Evolutionary conservation across 768 basidiomycete genomes (phyloP).

Genomic region (Mycena vitilis): DNA sequence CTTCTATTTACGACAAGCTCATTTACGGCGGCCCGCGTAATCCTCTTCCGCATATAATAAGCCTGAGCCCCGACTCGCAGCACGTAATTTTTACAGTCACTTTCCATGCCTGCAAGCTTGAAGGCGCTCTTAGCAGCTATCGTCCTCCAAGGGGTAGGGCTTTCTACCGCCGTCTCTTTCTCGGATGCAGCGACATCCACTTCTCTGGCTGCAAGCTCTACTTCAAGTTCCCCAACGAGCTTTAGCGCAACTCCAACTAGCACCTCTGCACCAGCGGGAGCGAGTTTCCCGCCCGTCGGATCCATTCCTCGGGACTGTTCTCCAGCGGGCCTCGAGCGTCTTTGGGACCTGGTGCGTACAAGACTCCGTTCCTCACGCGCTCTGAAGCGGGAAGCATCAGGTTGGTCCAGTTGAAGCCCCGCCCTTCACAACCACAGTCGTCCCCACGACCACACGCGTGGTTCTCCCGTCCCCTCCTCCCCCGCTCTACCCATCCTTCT

Average conservation of each 20-base stretch:
- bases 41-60: background rate
- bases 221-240: background rate
- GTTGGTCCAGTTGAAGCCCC: conserved; percentile 57
- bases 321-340: conserved; percentile 48
- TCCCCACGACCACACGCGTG: conserved; percentile 49
- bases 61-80: background rate
- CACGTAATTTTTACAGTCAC: background rate
- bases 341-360: conserved; percentile 55
- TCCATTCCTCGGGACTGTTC: conserved; percentile 56
- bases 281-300: conserved; percentile 53
- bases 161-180: conserved; percentile 3
- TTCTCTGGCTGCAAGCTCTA: background rate
- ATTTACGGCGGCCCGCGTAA: conserved; percentile 11
- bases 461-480: conserved; percentile 57
- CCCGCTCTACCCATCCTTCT: conserved; percentile 59
- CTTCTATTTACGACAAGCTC: conserved; percentile 16
- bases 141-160: background rate
- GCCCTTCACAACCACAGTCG: conserved; percentile 58
- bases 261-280: conserved; percentile 16
- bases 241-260: conserved; percentile 12
- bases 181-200: background rate
- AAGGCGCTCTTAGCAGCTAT: background rate
- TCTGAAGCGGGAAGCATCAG: conserved; percentile 36
- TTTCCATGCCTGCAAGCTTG: conserved; percentile 7
- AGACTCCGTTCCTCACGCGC: background rate